A percentile compares a stretch with the other conserved stretches of the same genome.
Conservation (phyloP, 2,329 filamentous ascomycete genomes). For the Septoria linicola region DNA sequence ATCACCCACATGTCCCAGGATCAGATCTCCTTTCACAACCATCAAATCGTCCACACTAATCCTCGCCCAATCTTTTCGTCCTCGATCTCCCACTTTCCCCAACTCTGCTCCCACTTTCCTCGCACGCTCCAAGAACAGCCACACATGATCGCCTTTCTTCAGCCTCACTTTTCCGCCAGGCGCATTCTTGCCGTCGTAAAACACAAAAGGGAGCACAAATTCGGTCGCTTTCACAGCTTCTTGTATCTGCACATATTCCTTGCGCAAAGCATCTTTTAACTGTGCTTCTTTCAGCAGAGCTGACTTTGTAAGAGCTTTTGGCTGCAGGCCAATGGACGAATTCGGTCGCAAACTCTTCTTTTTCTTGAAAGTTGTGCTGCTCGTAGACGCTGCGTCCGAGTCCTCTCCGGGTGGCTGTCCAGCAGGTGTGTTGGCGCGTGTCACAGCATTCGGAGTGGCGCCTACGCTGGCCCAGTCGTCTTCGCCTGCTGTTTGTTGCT, state of each 20-base stretch:
- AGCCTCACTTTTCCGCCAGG: conserved; percentile 80
- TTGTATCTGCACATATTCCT: conserved; percentile 79
- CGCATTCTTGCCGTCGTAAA: conserved; percentile 91
- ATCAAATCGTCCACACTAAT: conserved; percentile 95
- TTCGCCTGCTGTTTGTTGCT: background rate
- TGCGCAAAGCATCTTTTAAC: conserved; percentile 69
- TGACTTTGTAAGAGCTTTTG: conserved; percentile 74
- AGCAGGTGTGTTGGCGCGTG: conserved; percentile 4
- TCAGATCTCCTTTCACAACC: conserved; percentile 84
- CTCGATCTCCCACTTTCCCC: conserved; percentile 61
- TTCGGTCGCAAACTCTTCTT: conserved; percentile 61
- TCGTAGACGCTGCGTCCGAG: conserved; percentile 19
- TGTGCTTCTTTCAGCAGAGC: conserved; percentile 76
- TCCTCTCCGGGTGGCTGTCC: conserved; percentile 16
- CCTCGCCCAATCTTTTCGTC: conserved; percentile 80
- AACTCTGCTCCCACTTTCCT: conserved; percentile 85
- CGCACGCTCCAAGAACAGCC: conserved; percentile 90
- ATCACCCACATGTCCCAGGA: conserved; percentile 82
- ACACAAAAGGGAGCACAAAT: conserved; percentile 89
- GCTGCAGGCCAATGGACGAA: conserved; percentile 60
- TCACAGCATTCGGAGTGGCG: background rate
- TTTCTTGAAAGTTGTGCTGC: conserved; percentile 35
- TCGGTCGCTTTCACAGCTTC: conserved; percentile 86
- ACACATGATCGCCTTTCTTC: conserved; percentile 89
- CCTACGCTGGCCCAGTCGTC: conserved; percentile 9